Evolutionary conservation across 306 rosid species (phyloP).

Genomic region (Notholithocarpus densiflorus): DNA sequence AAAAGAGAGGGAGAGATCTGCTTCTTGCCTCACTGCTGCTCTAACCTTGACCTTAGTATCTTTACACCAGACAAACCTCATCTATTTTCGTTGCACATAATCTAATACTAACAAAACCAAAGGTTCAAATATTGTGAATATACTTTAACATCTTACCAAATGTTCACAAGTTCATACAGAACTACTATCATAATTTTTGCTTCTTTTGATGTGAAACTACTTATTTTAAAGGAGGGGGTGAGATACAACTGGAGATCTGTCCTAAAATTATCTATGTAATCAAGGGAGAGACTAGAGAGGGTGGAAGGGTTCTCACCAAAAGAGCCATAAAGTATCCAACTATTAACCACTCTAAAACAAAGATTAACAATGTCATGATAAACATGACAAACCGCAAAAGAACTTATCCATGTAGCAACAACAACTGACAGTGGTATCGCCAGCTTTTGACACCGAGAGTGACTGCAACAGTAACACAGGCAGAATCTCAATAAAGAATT

Average conservation of each 20-base stretch:
- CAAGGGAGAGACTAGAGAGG: background rate
- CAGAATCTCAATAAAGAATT: background rate
- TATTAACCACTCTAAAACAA: background rate
- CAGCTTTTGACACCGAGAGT: no score
- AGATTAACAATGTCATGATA: background rate
- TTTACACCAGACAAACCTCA: background rate
- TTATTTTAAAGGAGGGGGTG: background rate
- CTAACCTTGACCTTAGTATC: no score
- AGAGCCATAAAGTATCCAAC: background rate
- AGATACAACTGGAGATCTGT: background rate
- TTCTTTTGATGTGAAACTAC: background rate
- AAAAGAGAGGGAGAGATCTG: no score
- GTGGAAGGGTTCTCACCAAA: background rate
- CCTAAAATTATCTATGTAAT: background rate
- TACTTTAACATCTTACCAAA: no score
- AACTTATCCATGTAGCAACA: background rate
- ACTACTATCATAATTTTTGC: background rate
- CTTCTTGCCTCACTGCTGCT: no score
- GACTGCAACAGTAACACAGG: background rate
- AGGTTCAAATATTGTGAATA: background rate
- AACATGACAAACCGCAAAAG: background rate
- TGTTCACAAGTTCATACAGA: background rate
- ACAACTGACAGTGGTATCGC: background rate
- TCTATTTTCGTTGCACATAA: background rate
- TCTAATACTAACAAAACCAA: background rate